Percentiles rank a stretch among this genome's conserved stretches.
Conservation (phyloP, 192 early-diverging fungal genomes). For the Gryganskiella cystojenkinii region DNA sequence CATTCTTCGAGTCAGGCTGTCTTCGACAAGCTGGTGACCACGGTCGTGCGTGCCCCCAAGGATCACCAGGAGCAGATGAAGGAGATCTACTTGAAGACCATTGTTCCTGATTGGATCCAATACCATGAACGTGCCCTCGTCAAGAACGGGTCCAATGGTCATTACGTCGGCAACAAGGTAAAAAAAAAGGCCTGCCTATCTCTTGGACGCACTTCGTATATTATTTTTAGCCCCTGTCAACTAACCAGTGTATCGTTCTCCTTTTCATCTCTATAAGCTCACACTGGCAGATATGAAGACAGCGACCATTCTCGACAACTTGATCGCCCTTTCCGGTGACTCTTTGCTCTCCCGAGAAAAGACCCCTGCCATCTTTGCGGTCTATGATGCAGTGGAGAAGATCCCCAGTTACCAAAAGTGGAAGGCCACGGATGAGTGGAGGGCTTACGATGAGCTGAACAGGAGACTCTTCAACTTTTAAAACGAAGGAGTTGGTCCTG, state of each 20-base stretch:
- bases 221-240: too few species aligned
- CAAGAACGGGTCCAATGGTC: conserved; percentile 33
- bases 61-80: conserved; percentile 10
- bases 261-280: too few species aligned
- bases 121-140: conserved; percentile 24
- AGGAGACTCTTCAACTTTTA: too few species aligned
- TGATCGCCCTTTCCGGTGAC: not conserved
- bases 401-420: not conserved
- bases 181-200: too few species aligned
- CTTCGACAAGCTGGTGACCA: conserved; percentile 24
- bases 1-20: conserved; percentile 47
- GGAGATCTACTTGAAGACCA: conserved; percentile 35
- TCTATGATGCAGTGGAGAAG: not conserved
- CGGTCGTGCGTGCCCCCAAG: conserved; percentile 25
- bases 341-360: not conserved
- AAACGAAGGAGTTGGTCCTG: too few species aligned
- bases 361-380: conserved; percentile 19
- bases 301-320: not conserved
- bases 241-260: too few species aligned
- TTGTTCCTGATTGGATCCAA: conserved; percentile 29
- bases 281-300: conserved; percentile 16
- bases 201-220: too few species aligned
- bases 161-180: conserved; percentile 44
- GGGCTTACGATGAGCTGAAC: conserved; percentile 1
- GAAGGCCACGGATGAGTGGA: conserved; percentile 7